Percentiles rank a stretch among this genome's conserved stretches.
phyloP scores from a whole-genome alignment of 108 stramenopile species.

The Nitzschia sp. region DNA sequence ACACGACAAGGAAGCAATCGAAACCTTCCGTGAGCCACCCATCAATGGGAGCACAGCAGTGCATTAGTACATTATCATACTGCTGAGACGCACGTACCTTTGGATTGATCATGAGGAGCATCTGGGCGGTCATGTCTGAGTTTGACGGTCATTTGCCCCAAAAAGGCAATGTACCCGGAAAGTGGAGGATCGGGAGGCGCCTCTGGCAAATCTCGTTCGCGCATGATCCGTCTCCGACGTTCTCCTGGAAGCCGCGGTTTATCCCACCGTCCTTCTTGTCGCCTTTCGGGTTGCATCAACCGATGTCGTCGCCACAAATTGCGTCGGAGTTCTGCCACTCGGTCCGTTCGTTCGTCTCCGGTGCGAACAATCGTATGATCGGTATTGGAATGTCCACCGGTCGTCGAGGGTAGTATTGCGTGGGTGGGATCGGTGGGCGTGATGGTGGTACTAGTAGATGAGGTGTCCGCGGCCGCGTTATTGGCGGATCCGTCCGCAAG shows the following conservation, averaged over 20 bases:
- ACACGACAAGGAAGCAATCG: neutral
- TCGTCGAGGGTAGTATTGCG: slow-evolving; percentile 19
- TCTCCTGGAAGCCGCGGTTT: slow-evolving; percentile 62
- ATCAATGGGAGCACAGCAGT: neutral
- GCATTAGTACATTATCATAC: neutral
- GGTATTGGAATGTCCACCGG: slow-evolving; percentile 82
- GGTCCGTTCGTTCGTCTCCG: slow-evolving; percentile 50
- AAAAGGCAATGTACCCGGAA: slow-evolving; percentile 59
- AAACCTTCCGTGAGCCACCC: neutral
- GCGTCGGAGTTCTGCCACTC: slow-evolving; percentile 76
- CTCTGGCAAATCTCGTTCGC: slow-evolving; percentile 54
- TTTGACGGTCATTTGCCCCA: slow-evolving; percentile 85
- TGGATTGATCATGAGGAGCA: slow-evolving; percentile 67
- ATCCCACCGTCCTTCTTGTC: slow-evolving; percentile 79
- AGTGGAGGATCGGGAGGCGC: slow-evolving; percentile 80
- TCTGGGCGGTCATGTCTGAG: slow-evolving; percentile 82
- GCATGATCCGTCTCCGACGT: slow-evolving; percentile 73
- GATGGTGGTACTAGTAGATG: neutral
- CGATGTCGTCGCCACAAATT: slow-evolving; percentile 47
- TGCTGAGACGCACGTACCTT: slow-evolving; percentile 10
- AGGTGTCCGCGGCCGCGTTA: neutral
- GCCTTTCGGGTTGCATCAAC: slow-evolving; percentile 48
- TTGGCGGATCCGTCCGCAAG: neutral
- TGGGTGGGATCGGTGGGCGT: neutral
- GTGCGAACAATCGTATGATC: slow-evolving; percentile 70